phyloP scores from a whole-genome alignment of 495 filamentous ascomycete genomes.

The Tuber brumale region DNA sequence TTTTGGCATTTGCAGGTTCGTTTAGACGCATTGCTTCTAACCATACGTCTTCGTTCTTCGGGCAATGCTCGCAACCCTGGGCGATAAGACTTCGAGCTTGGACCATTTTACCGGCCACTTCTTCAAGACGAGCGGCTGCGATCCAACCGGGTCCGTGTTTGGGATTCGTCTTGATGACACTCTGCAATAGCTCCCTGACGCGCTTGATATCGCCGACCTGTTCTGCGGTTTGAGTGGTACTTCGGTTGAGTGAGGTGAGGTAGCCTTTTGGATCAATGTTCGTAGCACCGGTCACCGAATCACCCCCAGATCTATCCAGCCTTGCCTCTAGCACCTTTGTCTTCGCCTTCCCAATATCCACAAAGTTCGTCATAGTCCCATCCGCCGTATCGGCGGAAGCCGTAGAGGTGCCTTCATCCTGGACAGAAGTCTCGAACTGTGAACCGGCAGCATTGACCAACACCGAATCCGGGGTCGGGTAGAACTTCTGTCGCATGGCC shows the following conservation, averaged over 20 bases:
- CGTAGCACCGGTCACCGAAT: constrained; percentile 68
- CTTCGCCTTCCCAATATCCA: constrained; percentile 91
- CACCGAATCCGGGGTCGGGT: constrained; percentile 95
- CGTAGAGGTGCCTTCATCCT: constrained; percentile 62
- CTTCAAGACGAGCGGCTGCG: constrained; percentile 85
- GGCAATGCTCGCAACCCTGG: constrained; percentile 79
- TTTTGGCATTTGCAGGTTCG: constrained; percentile 83
- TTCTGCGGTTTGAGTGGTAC: constrained; percentile 67
- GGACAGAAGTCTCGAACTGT: constrained; percentile 77
- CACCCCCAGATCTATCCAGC: constrained; percentile 77
- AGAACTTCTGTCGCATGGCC: constrained; percentile 76
- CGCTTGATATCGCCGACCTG: constrained; percentile 93
- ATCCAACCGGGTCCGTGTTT: constrained; percentile 96
- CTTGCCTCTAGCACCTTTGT: constrained; percentile 88
- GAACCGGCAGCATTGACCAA: constrained; percentile 72
- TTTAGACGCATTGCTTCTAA: constrained; percentile 89
- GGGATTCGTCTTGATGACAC: constrained; percentile 90
- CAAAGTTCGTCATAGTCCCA: constrained; percentile 94
- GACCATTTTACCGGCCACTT: constrained; percentile 81
- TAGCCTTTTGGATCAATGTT: constrained; percentile 95
- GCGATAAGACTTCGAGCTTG: constrained; percentile 78
- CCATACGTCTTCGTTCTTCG: constrained; percentile 92
- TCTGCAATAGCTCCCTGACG: constrained; percentile 85
- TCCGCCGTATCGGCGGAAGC: constrained; percentile 52
- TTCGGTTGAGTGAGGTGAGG: constrained; percentile 76